These are phyloP conservation scores for Pythium biforme DNA, from an alignment of 352 stramenopile genomes.

Conservation along the genomic window DNA sequence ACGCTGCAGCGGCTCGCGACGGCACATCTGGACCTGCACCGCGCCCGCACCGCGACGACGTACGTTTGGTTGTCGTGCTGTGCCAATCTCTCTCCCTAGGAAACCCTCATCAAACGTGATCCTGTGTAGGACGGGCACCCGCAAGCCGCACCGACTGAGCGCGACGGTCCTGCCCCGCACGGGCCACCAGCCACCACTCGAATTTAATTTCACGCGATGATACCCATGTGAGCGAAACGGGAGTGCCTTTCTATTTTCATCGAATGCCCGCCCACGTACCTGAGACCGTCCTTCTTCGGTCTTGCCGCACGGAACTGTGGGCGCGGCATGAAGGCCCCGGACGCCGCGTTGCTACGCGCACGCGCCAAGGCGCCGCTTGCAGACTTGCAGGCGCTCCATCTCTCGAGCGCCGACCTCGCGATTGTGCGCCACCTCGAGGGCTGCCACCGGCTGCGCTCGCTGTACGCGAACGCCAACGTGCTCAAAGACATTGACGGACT, in stretches of 20 bases:
- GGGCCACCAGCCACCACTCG: not conserved
- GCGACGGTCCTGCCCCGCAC: slow-evolving; percentile 7
- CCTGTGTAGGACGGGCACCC: not conserved
- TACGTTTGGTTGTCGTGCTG: not conserved
- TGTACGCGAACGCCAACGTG: slow-evolving; percentile 55
- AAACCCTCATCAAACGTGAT: too few species aligned
- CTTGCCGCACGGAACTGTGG: too few species aligned
- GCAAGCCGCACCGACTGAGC: slow-evolving; percentile 9
- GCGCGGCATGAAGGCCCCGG: slow-evolving; percentile 38
- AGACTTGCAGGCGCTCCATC: slow-evolving; percentile 47
- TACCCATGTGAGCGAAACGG: too few species aligned
- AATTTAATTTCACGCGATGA: slow-evolving; percentile 26
- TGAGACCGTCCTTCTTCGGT: not conserved
- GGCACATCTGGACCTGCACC: not conserved
- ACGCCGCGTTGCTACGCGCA: slow-evolving; percentile 44
- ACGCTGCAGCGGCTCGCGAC: not conserved
- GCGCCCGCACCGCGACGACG: not conserved
- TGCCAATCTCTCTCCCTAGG: too few species aligned
- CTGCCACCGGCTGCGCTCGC: slow-evolving; percentile 41
- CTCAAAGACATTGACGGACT: slow-evolving; percentile 46
- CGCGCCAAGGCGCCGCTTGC: slow-evolving; percentile 51
- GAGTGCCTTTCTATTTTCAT: not conserved
- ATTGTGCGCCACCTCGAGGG: slow-evolving; percentile 47
- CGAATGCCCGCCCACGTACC: too few species aligned
- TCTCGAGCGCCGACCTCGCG: slow-evolving; percentile 51